Conservation (phyloP, 176 grass and related monocot species). For the Avena atlantica region DNA sequence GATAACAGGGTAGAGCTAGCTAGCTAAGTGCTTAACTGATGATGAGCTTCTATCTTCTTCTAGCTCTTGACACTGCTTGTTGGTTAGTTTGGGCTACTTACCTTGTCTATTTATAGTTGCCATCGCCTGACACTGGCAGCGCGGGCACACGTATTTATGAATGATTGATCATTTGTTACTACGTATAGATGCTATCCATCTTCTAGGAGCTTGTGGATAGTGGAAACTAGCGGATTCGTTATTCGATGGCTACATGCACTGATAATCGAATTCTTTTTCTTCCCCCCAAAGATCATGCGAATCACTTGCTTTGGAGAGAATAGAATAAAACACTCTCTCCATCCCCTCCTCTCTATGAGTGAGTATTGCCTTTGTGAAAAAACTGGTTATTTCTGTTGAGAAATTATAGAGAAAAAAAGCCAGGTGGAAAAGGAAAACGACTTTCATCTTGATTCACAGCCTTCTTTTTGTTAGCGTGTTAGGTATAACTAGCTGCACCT, state of each 20-base stretch:
- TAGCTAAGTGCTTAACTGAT: neutral
- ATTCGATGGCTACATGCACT: conserved; percentile 28
- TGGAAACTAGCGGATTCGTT: conserved; percentile 18
- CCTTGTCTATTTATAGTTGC: conserved; percentile 28
- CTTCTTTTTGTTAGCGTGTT: too few relatives aligned
- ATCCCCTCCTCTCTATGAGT: too few relatives aligned
- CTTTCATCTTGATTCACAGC: too few relatives aligned
- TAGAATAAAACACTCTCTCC: neutral
- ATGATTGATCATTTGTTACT: neutral
- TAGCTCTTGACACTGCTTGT: neutral
- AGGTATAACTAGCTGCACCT: too few relatives aligned
- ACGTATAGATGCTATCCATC: conserved; percentile 3
- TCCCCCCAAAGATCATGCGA: neutral
- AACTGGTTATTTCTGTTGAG: too few relatives aligned
- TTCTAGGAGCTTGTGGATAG: conserved; percentile 14
- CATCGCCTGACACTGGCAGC: neutral
- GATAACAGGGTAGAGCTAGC: neutral
- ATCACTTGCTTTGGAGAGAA: conserved; percentile 21
- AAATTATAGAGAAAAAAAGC: too few relatives aligned
- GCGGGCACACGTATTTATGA: neutral
- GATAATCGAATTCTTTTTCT: neutral
- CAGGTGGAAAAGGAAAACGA: too few relatives aligned
- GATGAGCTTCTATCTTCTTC: neutral
- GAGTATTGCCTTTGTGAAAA: too few relatives aligned
- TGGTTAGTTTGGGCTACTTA: conserved; percentile 3